A percentile compares a stretch with the other conserved stretches of the same genome.
Evolutionary conservation across 257 asterid species (phyloP).

Genomic region (Capsicum rhomboideum): DNA sequence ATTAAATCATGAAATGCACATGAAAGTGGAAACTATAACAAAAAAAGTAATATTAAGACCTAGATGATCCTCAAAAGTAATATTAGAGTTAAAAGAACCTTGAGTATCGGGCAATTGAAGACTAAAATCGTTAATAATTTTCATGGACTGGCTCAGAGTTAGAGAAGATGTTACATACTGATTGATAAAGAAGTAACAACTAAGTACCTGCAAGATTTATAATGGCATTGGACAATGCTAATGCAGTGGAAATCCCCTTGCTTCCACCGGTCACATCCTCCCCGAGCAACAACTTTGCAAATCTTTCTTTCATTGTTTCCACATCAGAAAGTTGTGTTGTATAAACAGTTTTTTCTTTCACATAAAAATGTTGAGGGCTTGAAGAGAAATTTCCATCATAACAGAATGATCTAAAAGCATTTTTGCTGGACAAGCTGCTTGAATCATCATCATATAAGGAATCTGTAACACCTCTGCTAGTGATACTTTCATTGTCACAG

Average conservation of each 20-base stretch:
- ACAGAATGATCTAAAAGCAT: constrained; percentile 42
- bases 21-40: background rate
- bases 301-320: constrained; percentile 71
- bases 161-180: too few species aligned
- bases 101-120: background rate
- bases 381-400: constrained; percentile 35
- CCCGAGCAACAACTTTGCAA: constrained; percentile 73
- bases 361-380: constrained; percentile 22
- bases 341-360: constrained; percentile 22
- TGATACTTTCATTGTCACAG: constrained; percentile 49
- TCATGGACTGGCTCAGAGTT: background rate
- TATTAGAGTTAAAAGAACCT: too few species aligned
- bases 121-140: background rate
- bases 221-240: constrained; percentile 76
- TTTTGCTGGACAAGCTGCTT: constrained; percentile 72
- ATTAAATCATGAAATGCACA: background rate
- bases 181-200: background rate
- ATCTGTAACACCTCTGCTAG: constrained; percentile 60
- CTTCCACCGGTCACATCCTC: constrained; percentile 80
- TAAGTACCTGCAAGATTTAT: constrained; percentile 57
- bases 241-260: constrained; percentile 59
- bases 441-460: constrained; percentile 68
- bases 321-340: constrained; percentile 27
- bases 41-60: background rate
- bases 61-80: too few species aligned